Conservation (phyloP, 495 filamentous ascomycete genomes). For the Aspergillus sclerotioniger region DNA sequence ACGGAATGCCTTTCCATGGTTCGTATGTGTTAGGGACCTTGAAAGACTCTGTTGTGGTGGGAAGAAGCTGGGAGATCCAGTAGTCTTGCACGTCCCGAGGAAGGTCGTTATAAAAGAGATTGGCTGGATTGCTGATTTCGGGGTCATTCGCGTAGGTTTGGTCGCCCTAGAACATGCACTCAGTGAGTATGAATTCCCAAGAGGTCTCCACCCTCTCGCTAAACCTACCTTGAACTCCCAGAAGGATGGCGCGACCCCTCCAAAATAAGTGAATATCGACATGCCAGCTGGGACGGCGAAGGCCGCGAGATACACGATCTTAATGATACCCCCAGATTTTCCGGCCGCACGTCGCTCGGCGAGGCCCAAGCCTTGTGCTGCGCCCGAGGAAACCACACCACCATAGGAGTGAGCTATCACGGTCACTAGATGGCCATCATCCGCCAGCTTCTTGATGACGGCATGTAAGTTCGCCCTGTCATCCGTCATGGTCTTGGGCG, state of each 20-base stretch:
- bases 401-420: neutral
- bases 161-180: neutral
- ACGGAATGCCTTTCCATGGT: neutral
- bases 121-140: neutral
- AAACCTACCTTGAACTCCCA: neutral
- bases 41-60: neutral
- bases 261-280: neutral
- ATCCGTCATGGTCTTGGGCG: neutral
- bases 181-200: neutral
- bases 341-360: neutral
- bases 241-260: neutral
- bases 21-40: neutral
- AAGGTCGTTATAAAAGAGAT: neutral
- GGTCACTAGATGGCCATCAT: neutral
- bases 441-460: neutral
- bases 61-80: neutral
- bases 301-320: neutral
- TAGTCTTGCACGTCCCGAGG: neutral
- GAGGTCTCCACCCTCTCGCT: too few species aligned
- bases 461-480: neutral
- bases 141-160: neutral
- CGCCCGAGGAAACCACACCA: neutral
- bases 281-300: neutral
- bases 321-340: neutral
- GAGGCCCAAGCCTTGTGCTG: neutral